A percentile compares a stretch with the other conserved stretches of the same genome.
Evolutionary conservation across 2,329 filamentous ascomycete species (phyloP).

Genomic region (Fusarium luffae): DNA sequence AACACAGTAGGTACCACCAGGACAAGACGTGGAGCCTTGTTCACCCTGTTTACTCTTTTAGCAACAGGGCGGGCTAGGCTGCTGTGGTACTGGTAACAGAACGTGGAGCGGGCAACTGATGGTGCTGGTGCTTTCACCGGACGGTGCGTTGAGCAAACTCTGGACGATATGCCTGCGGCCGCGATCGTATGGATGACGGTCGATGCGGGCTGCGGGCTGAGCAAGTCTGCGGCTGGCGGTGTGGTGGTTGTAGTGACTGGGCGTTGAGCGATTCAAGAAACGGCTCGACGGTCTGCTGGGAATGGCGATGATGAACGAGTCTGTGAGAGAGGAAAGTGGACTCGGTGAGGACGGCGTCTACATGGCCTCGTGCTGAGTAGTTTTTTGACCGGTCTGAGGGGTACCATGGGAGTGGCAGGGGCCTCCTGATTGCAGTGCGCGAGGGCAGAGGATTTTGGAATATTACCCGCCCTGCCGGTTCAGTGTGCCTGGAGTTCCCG

Average conservation of each 20-base stretch:
- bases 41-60: constrained; percentile 30
- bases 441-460: constrained; percentile 33
- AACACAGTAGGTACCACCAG: constrained; percentile 21
- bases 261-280: constrained; percentile 46
- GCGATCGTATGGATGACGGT: constrained; percentile 47
- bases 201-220: constrained; percentile 46
- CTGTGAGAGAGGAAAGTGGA: constrained; percentile 53
- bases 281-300: constrained; percentile 45
- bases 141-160: constrained; percentile 39
- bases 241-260: constrained; percentile 47
- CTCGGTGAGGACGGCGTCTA: constrained; percentile 54
- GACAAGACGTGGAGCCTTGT: constrained; percentile 36
- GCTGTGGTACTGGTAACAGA: constrained; percentile 42
- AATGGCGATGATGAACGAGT: constrained; percentile 51
- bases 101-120: constrained; percentile 25
- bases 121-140: constrained; percentile 28
- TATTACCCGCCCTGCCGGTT: constrained; percentile 41
- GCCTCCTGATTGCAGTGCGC: constrained; percentile 41
- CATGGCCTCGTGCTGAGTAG: constrained; percentile 55
- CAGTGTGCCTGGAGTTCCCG: constrained; percentile 43
- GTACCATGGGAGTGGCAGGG: constrained; percentile 50
- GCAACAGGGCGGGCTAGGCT: constrained; percentile 30
- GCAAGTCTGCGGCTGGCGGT: constrained; percentile 45
- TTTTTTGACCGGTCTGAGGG: constrained; percentile 56
- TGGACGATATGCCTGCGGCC: constrained; percentile 43